Evolutionary conservation across 176 grass and related monocot genomes (phyloP).

Genomic region (Oryza glaberrima): DNA sequence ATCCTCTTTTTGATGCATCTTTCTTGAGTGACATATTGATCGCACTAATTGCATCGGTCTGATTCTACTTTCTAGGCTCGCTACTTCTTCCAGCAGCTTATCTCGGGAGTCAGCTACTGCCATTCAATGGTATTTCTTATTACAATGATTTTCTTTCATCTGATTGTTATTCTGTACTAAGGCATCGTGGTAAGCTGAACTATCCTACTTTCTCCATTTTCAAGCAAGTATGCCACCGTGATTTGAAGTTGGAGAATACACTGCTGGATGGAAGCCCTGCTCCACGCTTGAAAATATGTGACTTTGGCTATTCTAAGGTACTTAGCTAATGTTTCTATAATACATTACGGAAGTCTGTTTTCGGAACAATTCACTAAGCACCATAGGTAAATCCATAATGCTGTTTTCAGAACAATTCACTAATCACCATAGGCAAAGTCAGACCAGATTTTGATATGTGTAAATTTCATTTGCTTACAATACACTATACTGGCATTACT

Average conservation of each 20-base stretch:
- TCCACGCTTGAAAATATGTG: slow-evolving; percentile 97
- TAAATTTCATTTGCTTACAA: slow-evolving; percentile 17
- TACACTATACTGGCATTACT: slow-evolving; percentile 8
- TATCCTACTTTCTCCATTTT: slow-evolving; percentile 46
- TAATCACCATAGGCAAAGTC: background rate
- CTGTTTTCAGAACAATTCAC: slow-evolving; percentile 18
- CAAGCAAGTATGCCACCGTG: slow-evolving; percentile 99
- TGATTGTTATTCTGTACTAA: slow-evolving; percentile 23
- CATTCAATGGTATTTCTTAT: slow-evolving; percentile 90
- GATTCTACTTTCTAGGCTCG: slow-evolving; percentile 60
- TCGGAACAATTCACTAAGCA: slow-evolving; percentile 3
- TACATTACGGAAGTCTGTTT: slow-evolving; percentile 17
- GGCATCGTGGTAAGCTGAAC: slow-evolving; percentile 26
- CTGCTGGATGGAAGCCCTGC: slow-evolving; percentile 86
- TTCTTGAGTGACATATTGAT: slow-evolving; percentile 5
- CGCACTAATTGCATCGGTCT: background rate
- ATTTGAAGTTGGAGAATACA: slow-evolving; percentile 97
- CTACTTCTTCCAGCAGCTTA: slow-evolving; percentile 98
- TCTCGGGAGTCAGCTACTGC: slow-evolving; percentile 97
- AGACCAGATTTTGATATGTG: background rate
- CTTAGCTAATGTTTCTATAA: background rate
- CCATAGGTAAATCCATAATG: background rate
- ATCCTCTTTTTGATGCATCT: slow-evolving; percentile 33
- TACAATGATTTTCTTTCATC: slow-evolving; percentile 26
- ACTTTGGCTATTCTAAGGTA: slow-evolving; percentile 99